Evolutionary conservation across 495 filamentous ascomycete species (phyloP).

Genomic region (Xylaria sp.): DNA sequence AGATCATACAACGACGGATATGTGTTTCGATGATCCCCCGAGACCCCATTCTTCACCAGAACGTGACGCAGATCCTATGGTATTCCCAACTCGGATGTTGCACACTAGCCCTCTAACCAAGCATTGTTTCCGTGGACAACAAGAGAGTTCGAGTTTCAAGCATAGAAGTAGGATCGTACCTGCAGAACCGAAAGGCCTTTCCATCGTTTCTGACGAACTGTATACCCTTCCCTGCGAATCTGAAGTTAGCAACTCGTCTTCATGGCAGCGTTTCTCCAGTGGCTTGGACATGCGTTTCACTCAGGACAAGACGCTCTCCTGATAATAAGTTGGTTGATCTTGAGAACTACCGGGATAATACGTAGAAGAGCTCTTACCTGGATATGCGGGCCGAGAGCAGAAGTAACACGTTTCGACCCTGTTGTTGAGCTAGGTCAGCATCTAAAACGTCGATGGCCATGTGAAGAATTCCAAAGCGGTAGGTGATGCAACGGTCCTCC

Average conservation of each 20-base stretch:
- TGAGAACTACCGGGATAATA: constrained; percentile 14
- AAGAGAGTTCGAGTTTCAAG: neutral
- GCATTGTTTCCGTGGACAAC: neutral
- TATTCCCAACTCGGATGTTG: neutral
- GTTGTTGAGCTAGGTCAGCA: constrained; percentile 31
- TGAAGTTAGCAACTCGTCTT: constrained; percentile 7
- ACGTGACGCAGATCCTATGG: too few species aligned
- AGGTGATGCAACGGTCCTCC: neutral
- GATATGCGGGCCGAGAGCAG: constrained; percentile 85
- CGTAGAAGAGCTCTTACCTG: constrained; percentile 57
- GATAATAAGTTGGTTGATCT: neutral
- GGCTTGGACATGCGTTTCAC: neutral
- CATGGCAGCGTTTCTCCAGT: neutral
- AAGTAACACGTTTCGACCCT: constrained; percentile 87
- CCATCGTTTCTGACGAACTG: constrained; percentile 70
- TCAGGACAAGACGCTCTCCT: constrained; percentile 22
- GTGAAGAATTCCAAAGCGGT: neutral
- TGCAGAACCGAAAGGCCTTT: constrained; percentile 60
- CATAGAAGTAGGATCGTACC: constrained; percentile 13
- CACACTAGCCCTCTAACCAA: neutral
- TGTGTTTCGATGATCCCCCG: neutral
- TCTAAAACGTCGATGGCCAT: neutral
- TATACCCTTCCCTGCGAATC: constrained; percentile 26
- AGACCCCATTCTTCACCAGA: neutral
- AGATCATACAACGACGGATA: neutral